Conservation (phyloP, 2,329 filamentous ascomycete species). For the Monosporascus cannonballus region DNA sequence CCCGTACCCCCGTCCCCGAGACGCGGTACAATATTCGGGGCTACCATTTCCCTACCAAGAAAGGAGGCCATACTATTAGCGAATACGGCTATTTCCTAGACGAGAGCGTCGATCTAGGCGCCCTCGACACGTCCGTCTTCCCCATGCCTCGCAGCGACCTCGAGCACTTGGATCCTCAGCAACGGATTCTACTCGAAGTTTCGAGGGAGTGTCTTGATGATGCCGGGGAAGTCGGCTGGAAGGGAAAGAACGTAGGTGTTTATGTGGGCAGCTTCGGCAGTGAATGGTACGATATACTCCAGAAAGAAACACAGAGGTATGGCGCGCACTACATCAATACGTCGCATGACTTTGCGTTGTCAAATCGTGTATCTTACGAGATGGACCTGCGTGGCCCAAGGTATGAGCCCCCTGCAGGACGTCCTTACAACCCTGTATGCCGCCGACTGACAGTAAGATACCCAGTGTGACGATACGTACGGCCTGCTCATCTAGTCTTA, state of each 20-base stretch:
- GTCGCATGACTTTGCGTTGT: constrained; percentile 8
- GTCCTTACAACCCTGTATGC: no score
- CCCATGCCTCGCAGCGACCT: constrained; percentile 18
- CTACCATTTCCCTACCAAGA: constrained; percentile 7
- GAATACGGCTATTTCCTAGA: constrained; percentile 24
- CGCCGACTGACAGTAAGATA: no score
- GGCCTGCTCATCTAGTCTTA: no score
- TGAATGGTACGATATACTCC: constrained; percentile 24
- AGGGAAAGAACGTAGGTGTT: constrained; percentile 25
- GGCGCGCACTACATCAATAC: constrained; percentile 7
- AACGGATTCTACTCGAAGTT: constrained; percentile 30
- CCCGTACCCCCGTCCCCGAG: constrained; percentile 12
- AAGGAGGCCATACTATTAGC: constrained; percentile 5
- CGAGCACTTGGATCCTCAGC: constrained; percentile 30
- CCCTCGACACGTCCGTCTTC: constrained; percentile 22
- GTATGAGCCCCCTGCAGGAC: constrained; percentile 3
- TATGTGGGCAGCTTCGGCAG: constrained; percentile 29
- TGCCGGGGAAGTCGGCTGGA: constrained; percentile 24
- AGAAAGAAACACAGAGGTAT: constrained; percentile 6
- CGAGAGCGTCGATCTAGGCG: constrained; percentile 14
- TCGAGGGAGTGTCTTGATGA: constrained; percentile 29
- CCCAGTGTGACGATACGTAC: no score
- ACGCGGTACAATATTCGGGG: constrained; percentile 13
- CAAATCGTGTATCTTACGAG: constrained; percentile 21
- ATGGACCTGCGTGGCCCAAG: constrained; percentile 14